Evolutionary conservation across 148 eudicot species (phyloP), one percentile per base, ranked within the genome.

Genomic region (Cornus controversa): DNA sequence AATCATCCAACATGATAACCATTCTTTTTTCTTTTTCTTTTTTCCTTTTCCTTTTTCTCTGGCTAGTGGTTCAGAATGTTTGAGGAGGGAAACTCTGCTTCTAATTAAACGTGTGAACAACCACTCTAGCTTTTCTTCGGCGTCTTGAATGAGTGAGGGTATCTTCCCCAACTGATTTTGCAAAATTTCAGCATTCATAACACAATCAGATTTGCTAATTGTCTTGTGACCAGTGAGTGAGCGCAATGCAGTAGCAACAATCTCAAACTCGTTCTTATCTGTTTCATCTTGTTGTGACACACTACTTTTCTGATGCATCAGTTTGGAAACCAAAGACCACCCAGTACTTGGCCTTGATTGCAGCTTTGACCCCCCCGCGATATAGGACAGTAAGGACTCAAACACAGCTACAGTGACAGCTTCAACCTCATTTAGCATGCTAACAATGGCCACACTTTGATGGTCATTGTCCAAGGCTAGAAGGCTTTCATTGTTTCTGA

Each of bases 21-120:
- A n/a, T n/a, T n/a, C n/a, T n/a, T n/a, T n/a, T n/a, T n/a, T n/a
- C n/a, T n/a, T n/a, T n/a, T n/a, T n/a, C n/a, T n/a, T n/a, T n/a
- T n/a, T n/a, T n/a, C n/a, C n/a, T n/a, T n/a, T n/a, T n/a, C n/a
- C n/a, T n/a, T n/a, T n/a, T n/a, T n/a, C n/a, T 40, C 45, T 24
- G 14, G 7, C 75, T 86, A 87, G 74, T 85, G 79, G 77, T 84
- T 86, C 63, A 87, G 85, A 78, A 77, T 83, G 78, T 90, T 90
- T 90, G n/a, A 88, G 88, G 58, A 90, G 79, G 36, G 71, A 72
- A 77, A 85, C 86, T 85, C 93, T 81, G 42, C 80, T 86, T 76
- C 84, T 88, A 65, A 88, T 82, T 47, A 86, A 67, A 31, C 69
- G 81, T 77, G 89, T 85, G 54, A 80, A 85, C 69, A 86, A 26